phyloP scores from a whole-genome alignment of 2,329 filamentous ascomycete genomes.

The Colletotrichum magnum region DNA sequence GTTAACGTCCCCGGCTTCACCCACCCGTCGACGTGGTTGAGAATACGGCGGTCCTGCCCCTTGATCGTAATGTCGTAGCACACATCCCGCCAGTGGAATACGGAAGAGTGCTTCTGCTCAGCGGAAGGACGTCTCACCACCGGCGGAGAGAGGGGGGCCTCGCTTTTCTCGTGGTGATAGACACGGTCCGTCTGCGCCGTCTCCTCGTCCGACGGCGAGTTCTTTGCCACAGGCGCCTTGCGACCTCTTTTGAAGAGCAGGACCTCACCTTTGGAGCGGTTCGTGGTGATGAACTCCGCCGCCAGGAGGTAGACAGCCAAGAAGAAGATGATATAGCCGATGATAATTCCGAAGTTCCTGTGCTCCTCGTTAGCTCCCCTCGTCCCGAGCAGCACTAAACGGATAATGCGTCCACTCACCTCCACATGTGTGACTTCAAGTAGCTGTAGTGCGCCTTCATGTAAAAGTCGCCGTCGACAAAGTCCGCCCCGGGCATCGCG shows the following conservation, averaged over 20 bases:
- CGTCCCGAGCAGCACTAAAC: neutral
- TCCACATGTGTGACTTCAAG: conserved; percentile 25
- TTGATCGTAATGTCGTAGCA: conserved; percentile 76
- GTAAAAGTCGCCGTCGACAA: conserved; percentile 61
- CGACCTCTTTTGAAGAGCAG: conserved; percentile 69
- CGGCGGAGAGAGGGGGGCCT: conserved; percentile 38
- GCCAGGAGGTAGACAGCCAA: conserved; percentile 66
- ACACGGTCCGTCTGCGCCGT: neutral
- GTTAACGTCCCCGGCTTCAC: conserved; percentile 81
- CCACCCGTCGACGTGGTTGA: conserved; percentile 82
- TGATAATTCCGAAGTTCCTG: conserved; percentile 70
- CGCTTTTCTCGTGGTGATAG: conserved; percentile 52
- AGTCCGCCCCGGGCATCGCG: conserved; percentile 55
- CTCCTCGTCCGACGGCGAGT: conserved; percentile 12
- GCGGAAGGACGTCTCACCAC: neutral
- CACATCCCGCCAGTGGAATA: conserved; percentile 79
- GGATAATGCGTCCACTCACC: conserved; percentile 65
- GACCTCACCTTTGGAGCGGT: conserved; percentile 62
- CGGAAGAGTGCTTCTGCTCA: conserved; percentile 64
- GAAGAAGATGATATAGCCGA: conserved; percentile 69
- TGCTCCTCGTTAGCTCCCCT: conserved; percentile 45
- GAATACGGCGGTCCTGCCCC: conserved; percentile 71
- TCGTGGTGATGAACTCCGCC: conserved; percentile 65
- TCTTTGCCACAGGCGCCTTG: conserved; percentile 60
- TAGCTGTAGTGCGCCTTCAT: conserved; percentile 58